Evolutionary conservation across 2,329 filamentous ascomycete genomes (phyloP), one percentile per base, ranked within the genome.

Genomic region (Aspergillus niger): DNA sequence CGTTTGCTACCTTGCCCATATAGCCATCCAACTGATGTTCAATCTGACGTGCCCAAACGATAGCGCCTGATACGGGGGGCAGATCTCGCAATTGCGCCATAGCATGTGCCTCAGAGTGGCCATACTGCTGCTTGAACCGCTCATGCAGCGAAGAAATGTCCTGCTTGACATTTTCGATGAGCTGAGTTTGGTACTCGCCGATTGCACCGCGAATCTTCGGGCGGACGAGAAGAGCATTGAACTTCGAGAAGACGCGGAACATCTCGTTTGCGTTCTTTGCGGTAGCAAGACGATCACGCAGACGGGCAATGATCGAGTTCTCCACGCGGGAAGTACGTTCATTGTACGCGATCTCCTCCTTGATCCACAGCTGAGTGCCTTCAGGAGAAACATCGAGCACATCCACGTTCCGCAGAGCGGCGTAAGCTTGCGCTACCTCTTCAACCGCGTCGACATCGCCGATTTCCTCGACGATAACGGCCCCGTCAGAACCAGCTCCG

Each of bases 201-300:
- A 99, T 99, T 58, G 95, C 96, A 67, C 96, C 93, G 66, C 95
- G 89, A 79, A 99, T 98, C 83, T 99, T 99, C n/a, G 95, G 95
- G 61, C 95, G 88, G 59, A 99, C 94, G 69, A 99, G 96, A 30
- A 99, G 88, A 2, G 95, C 95, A 74, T 99, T 99, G 85, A 99
- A 99, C 75, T 98, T 98, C 56, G 95, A 98, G 76, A 99, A 99
- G 63, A 99, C 95, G 57, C 96, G 91, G 77, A 99, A 99, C 95
- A 99, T 99, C 78, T 99, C 96, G 73, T 96, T 98, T 43, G 95
- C 95, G 63, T 92, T 97, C 82, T 96, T 97, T 11, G 95, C 94
- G 6, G 92, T 97, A 13, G 93, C 95, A 58, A 99, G 84, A 60
- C 95, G 90, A 77, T 99, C 95, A 70, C 95, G 86, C 32, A 99